Conservation (phyloP, 2,329 filamentous ascomycete species). For the Trichoderma cornu-damae region DNA sequence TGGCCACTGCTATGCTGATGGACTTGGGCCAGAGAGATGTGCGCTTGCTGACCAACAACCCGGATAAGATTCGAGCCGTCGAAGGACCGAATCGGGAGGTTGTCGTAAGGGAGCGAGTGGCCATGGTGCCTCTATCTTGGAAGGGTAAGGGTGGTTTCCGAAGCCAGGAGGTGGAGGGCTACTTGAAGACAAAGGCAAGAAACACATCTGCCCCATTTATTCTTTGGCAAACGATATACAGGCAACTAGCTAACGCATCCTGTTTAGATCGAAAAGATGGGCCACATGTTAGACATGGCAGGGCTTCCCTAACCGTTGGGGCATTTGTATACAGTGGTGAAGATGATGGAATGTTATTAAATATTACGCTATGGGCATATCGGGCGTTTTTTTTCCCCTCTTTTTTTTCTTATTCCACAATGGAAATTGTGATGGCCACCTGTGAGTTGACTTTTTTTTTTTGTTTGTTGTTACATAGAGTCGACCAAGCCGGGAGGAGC, state of each 20-base stretch:
- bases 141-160: slow-evolving; percentile 76
- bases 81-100: slow-evolving; percentile 88
- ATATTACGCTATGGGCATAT: neutral
- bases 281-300: slow-evolving; percentile 65
- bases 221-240: neutral
- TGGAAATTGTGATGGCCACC: neutral
- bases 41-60: slow-evolving; percentile 88
- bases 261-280: slow-evolving; percentile 76
- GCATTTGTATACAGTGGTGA: no score
- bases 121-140: slow-evolving; percentile 96
- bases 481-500: neutral
- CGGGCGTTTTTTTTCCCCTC: slow-evolving; percentile 8
- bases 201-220: slow-evolving; percentile 12
- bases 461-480: neutral
- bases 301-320: slow-evolving; percentile 14
- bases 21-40: slow-evolving; percentile 79
- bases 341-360: neutral
- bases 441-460: neutral
- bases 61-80: slow-evolving; percentile 90
- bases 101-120: slow-evolving; percentile 79
- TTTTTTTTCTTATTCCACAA: neutral
- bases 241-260: slow-evolving; percentile 22
- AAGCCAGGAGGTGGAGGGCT: slow-evolving; percentile 86
- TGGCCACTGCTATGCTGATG: slow-evolving; percentile 91
- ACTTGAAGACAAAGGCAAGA: slow-evolving; percentile 86